These are phyloP conservation scores for Sugiyamaella floridensis DNA, from an alignment of 805 yeast species.

Conservation along the genomic window DNA sequence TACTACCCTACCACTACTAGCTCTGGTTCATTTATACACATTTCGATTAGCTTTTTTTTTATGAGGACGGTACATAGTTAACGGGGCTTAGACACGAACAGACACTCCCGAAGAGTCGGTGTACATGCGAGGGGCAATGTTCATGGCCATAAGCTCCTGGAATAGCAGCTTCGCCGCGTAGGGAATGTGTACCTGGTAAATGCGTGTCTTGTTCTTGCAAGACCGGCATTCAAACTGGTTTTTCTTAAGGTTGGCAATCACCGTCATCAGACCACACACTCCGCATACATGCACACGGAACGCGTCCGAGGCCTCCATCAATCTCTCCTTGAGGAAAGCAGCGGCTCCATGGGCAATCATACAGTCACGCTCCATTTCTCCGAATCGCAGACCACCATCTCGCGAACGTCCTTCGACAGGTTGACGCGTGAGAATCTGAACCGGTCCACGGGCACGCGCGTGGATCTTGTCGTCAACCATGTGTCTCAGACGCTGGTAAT, in stretches of 20 bases:
- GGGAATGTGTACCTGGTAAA: slow-evolving; percentile 95
- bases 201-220: slow-evolving; percentile 96
- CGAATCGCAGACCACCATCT: slow-evolving; percentile 98
- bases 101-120: slow-evolving; percentile 73
- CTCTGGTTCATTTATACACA: neutral
- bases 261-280: slow-evolving; percentile 96
- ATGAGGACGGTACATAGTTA: slow-evolving; percentile 1
- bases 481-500: slow-evolving; percentile 96
- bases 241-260: slow-evolving; percentile 94
- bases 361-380: slow-evolving; percentile 99
- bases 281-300: slow-evolving; percentile 98
- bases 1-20: no score
- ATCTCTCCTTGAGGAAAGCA: slow-evolving; percentile 91
- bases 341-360: slow-evolving; percentile 99
- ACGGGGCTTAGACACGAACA: slow-evolving; percentile 15
- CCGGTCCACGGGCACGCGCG: slow-evolving; percentile 99
- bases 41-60: neutral
- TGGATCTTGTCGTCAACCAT: slow-evolving; percentile 99
- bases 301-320: slow-evolving; percentile 99
- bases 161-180: slow-evolving; percentile 96
- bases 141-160: slow-evolving; percentile 99
- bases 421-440: slow-evolving; percentile 94
- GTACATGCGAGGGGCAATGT: slow-evolving; percentile 92
- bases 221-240: slow-evolving; percentile 98
- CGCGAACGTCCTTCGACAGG: slow-evolving; percentile 99